These are phyloP conservation scores for Voacanga thouarsii DNA, from an alignment of 257 asterid species.

Conservation along the genomic window DNA sequence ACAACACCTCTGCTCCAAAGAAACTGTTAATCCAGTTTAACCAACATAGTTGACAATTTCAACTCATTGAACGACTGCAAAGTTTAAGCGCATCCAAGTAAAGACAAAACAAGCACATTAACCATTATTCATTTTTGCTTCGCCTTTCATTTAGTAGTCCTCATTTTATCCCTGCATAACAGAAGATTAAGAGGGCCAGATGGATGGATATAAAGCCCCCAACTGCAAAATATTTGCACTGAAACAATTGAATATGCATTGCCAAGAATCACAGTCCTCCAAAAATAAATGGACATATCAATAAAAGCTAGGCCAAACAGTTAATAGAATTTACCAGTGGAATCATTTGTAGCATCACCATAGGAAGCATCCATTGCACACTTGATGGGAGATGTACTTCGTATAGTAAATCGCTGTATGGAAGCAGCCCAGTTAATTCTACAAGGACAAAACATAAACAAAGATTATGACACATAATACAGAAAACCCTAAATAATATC, in stretches of 20 bases:
- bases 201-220: background rate
- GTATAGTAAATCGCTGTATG: slow-evolving; percentile 34
- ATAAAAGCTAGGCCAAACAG: background rate
- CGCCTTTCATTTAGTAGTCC: background rate
- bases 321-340: slow-evolving; percentile 47
- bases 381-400: slow-evolving; percentile 37
- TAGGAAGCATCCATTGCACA: slow-evolving; percentile 88
- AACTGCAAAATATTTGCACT: background rate
- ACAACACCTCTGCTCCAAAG: background rate
- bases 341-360: slow-evolving; percentile 55
- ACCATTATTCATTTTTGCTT: background rate
- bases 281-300: background rate
- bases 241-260: background rate
- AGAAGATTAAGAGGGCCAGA: background rate
- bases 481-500: background rate
- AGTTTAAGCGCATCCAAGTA: background rate
- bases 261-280: background rate
- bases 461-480: slow-evolving; percentile 16
- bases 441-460: slow-evolving; percentile 16
- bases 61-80: background rate
- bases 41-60: background rate
- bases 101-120: background rate
- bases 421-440: slow-evolving; percentile 44
- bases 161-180: background rate
- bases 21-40: background rate